A percentile compares a stretch with the other conserved stretches of the same genome.
Conservation (phyloP, 1,139 yeast species). For the Magnusiomyces ingens region DNA sequence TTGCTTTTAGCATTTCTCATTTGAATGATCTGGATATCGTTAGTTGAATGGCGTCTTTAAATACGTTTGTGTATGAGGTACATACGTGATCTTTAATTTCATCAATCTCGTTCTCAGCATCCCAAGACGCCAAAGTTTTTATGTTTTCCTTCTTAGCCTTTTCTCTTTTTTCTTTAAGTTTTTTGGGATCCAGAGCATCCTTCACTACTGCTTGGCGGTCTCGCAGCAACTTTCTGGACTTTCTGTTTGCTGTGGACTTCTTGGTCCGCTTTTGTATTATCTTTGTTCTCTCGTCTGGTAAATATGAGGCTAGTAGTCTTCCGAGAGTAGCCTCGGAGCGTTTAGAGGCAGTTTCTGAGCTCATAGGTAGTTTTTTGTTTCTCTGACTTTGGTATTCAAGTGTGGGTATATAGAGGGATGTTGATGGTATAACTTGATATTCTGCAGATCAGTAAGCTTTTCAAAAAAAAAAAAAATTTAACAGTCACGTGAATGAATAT, state of each 20-base stretch:
- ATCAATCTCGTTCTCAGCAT: conserved; percentile 17
- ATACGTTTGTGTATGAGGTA: not conserved
- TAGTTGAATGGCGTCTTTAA: not conserved
- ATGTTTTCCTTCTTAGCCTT: conserved; percentile 17
- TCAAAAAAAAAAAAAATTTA: too few relatives aligned
- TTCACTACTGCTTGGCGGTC: conserved; percentile 13
- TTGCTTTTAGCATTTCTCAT: conserved; percentile 12
- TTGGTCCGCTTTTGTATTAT: not conserved
- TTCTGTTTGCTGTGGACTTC: not conserved
- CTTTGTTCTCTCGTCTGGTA: conserved; percentile 1
- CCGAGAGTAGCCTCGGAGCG: conserved; percentile 3
- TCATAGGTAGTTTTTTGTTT: too few relatives aligned
- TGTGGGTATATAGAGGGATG: too few relatives aligned
- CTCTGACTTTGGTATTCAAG: too few relatives aligned
- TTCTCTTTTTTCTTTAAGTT: conserved; percentile 10
- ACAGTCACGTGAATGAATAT: too few relatives aligned
- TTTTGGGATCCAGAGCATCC: conserved; percentile 17
- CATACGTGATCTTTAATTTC: conserved; percentile 18
- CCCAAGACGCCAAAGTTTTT: conserved; percentile 19
- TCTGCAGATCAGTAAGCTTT: too few relatives aligned
- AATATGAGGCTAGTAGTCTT: conserved; percentile 1
- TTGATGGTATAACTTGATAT: too few relatives aligned
- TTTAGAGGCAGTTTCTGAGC: not conserved
- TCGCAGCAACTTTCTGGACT: conserved; percentile 2
- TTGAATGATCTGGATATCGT: conserved; percentile 11